A percentile compares a stretch with the other conserved stretches of the same genome.
Evolutionary conservation across 257 asterid genomes (phyloP).

Genomic region (Solanum phureja): DNA sequence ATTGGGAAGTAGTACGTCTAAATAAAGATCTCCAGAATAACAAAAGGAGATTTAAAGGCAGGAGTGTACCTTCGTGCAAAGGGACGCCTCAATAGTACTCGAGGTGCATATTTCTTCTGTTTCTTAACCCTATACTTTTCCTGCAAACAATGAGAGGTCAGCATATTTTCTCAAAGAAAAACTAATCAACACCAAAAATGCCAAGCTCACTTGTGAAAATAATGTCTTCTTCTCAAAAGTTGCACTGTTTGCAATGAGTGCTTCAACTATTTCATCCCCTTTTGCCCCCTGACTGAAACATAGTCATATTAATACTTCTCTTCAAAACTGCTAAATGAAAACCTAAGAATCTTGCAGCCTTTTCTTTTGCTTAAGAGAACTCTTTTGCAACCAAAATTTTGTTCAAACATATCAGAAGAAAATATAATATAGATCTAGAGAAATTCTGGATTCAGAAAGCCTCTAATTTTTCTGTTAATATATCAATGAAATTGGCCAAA

Average conservation of each 20-base stretch:
- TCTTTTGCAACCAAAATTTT: neutral
- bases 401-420: neutral
- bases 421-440: neutral
- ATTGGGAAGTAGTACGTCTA: neutral
- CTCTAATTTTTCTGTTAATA: neutral
- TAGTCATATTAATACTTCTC: neutral
- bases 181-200: neutral
- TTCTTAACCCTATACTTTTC: conserved; percentile 89
- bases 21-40: neutral
- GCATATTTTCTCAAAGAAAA: neutral
- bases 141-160: conserved; percentile 34
- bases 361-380: neutral
- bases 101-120: conserved; percentile 94
- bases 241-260: conserved; percentile 84
- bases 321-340: neutral
- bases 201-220: conserved; percentile 65
- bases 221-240: conserved; percentile 92
- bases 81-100: conserved; percentile 86
- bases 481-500: neutral
- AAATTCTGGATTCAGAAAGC: neutral
- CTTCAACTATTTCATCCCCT: conserved; percentile 82
- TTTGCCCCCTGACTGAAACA: conserved; percentile 65
- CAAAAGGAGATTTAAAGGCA: neutral
- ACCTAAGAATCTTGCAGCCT: neutral
- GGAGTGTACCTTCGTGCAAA: conserved; percentile 62